phyloP scores from a whole-genome alignment of 192 early-diverging fungal species.

The Backusella liffmaniae region DNA sequence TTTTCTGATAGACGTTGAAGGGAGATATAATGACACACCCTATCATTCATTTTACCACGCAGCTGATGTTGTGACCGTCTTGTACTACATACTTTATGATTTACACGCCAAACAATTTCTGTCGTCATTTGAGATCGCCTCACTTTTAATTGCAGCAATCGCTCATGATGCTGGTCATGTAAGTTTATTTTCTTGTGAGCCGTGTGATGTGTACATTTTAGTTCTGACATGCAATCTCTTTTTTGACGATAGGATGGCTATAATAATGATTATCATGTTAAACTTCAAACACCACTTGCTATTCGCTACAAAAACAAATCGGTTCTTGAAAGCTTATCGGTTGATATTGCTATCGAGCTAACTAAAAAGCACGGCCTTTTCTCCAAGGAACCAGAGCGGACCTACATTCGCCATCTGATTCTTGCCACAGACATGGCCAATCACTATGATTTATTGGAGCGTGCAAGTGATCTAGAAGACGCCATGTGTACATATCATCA shows the following conservation, averaged over 20 bases:
- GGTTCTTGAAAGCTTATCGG: conserved; percentile 83
- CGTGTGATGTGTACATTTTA: background rate
- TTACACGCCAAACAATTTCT: conserved; percentile 66
- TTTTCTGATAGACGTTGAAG: conserved; percentile 78
- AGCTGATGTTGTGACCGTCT: conserved; percentile 79
- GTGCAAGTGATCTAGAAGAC: conserved; percentile 47
- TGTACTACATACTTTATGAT: conserved; percentile 73
- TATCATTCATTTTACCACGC: conserved; percentile 94
- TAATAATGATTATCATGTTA: conserved; percentile 88
- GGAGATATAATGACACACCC: conserved; percentile 70
- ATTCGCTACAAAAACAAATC: conserved; percentile 69
- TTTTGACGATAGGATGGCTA: conserved; percentile 64
- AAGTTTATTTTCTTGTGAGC: conserved; percentile 30
- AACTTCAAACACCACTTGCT: conserved; percentile 76
- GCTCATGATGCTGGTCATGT: conserved; percentile 86
- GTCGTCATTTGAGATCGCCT: conserved; percentile 64
- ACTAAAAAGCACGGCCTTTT: conserved; percentile 70
- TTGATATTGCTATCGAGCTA: conserved; percentile 64
- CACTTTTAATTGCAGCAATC: conserved; percentile 77
- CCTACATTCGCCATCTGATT: conserved; percentile 21
- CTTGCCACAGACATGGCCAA: conserved; percentile 9
- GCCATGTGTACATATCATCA: conserved; percentile 34
- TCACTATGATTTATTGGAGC: conserved; percentile 38
- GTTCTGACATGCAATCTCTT: background rate
- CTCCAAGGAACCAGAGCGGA: conserved; percentile 28